Base-by-base conservation (phyloP, 169 alveolate genomes). In the Plasmodium vivax region DNA sequence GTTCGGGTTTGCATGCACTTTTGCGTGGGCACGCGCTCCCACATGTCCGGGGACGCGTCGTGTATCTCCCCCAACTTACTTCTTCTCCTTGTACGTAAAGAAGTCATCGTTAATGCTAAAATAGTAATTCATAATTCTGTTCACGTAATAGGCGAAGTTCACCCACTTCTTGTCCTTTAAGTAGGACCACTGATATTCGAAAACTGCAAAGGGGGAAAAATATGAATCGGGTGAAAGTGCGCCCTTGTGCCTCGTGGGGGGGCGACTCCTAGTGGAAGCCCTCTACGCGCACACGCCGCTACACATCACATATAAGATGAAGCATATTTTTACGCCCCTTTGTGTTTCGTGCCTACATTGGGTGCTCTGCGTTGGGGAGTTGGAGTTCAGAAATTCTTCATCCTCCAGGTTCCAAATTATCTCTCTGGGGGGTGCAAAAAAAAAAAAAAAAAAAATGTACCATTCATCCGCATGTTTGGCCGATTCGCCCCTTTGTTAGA, bases 111-210 rank as follows among this genome's bases (percentile, higher is more conserved):
- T 58, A 32, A 90, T 90, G 75, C 80, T 80, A 73, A 90, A 90
- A 80, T 90, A 90, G 74, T 90, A 90, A 80, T 90, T 90, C 83
- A 90, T 90, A 41, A 90, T 90, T 80, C 83, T 79, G 77, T 90
- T 90, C 51, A 90, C 83, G 27, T 90, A 16, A 30, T 80, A 80
- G 54, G 91, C 7, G 72, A 90, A 90, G 83, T 80, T 62, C 34
- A 90, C 80, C 94, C 94, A 90, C 71, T 90, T 90, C 47, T 90
- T 90, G 10, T 90, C 94, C 36, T 90, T 80, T 43, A 90, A 79
- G 82, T 90, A 90, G 16, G 94, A 90, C 94, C 94, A 90, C 94
- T 90, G 94, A 30, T 90, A 90, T 80, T 90, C 94, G 36, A 27
- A 30, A 80, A 80, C 94, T 90, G 71, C 71, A 80, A 62, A 80